Conservation (phyloP, 2,329 filamentous ascomycete species). For the Chaetomium globosum region DNA sequence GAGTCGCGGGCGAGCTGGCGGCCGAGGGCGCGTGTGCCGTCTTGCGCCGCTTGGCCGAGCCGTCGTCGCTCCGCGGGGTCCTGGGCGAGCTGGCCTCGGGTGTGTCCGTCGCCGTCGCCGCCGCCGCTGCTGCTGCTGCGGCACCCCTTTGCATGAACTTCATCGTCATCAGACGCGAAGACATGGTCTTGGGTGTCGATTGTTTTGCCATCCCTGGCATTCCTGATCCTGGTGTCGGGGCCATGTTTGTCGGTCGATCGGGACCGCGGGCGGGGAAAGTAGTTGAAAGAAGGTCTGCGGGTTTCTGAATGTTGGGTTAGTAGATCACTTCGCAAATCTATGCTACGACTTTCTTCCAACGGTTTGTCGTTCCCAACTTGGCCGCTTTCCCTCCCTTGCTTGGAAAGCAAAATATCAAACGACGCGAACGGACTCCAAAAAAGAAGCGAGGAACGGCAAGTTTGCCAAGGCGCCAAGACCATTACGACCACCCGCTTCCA, state of each 20-base stretch:
- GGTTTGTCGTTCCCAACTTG: background rate
- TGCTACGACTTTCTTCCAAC: background rate
- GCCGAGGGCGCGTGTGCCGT: constrained; percentile 46
- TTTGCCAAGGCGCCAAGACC: constrained; percentile 6
- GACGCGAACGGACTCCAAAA: background rate
- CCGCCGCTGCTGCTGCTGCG: constrained; percentile 53
- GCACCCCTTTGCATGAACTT: constrained; percentile 95
- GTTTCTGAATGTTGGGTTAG: background rate
- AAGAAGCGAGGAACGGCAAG: background rate
- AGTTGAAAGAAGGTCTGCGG: background rate
- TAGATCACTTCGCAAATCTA: background rate
- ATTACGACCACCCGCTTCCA: background rate
- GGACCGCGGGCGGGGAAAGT: background rate
- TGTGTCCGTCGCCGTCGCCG: constrained; percentile 40
- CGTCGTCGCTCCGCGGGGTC: constrained; percentile 51
- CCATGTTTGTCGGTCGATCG: constrained; percentile 28
- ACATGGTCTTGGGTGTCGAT: constrained; percentile 68
- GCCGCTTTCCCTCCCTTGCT: background rate
- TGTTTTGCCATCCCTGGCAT: constrained; percentile 35
- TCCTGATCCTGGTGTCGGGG: constrained; percentile 24
- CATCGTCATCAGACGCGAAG: constrained; percentile 87
- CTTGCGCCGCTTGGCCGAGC: constrained; percentile 67
- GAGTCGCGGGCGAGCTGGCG: constrained; percentile 45
- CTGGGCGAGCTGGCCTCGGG: constrained; percentile 46
- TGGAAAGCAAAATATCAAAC: background rate